Conservation (phyloP, 345 rosid genomes). For the Carallia brachiata region DNA sequence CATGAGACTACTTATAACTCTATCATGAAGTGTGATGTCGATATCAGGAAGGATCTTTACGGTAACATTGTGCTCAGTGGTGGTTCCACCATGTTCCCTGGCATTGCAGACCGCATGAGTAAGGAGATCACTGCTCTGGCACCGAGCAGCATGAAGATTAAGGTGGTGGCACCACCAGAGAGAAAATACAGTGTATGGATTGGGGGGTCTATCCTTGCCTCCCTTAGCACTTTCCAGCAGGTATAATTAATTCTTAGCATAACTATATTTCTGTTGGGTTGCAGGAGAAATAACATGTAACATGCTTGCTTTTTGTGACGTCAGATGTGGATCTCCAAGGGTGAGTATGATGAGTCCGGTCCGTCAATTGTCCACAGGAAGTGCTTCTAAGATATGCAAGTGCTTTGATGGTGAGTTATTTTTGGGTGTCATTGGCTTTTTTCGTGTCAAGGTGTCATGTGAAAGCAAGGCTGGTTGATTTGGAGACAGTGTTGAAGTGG, state of each 20-base stretch:
- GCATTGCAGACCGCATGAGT: slow-evolving; percentile 63
- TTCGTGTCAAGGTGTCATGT: slow-evolving; percentile 25
- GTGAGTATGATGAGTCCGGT: slow-evolving; percentile 52
- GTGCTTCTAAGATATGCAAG: slow-evolving; percentile 37
- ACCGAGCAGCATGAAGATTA: slow-evolving; percentile 67
- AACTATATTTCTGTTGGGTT: not conserved
- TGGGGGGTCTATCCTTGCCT: slow-evolving; percentile 36
- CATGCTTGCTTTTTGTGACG: not conserved
- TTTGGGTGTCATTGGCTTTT: slow-evolving; percentile 32
- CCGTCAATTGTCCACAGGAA: slow-evolving; percentile 61
- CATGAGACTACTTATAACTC: slow-evolving; percentile 66
- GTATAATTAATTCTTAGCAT: not conserved
- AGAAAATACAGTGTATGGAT: slow-evolving; percentile 72
- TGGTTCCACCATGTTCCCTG: slow-evolving; percentile 60
- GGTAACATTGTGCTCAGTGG: slow-evolving; percentile 65
- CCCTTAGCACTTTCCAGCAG: slow-evolving; percentile 2
- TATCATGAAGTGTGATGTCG: slow-evolving; percentile 66
- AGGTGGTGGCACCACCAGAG: slow-evolving; percentile 63
- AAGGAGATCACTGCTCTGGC: slow-evolving; percentile 67
- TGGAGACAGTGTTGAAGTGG: slow-evolving; percentile 13
- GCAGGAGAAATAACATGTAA: not conserved
- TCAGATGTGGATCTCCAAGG: slow-evolving; percentile 62
- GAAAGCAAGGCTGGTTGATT: slow-evolving; percentile 30
- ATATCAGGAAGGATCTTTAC: slow-evolving; percentile 64
- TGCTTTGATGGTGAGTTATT: slow-evolving; percentile 34